Conservation (phyloP, 495 filamentous ascomycete genomes). For the Aspergillus avenaceus region DNA sequence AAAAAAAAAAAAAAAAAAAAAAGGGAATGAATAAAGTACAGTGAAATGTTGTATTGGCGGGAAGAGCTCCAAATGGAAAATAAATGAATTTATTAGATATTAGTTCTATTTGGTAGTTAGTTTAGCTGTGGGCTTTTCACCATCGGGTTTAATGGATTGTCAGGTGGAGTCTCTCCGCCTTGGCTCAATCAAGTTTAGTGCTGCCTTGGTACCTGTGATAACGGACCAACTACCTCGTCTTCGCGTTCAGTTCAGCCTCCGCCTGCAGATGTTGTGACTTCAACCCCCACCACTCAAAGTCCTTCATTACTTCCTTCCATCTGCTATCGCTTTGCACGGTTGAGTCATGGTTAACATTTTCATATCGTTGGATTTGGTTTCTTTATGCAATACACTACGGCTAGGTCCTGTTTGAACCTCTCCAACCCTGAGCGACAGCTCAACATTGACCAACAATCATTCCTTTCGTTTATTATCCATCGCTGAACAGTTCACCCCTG, state of each 20-base stretch:
- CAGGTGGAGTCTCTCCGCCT: constrained; percentile 24
- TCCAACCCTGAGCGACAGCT: constrained; percentile 5
- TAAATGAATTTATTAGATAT: too few relatives aligned
- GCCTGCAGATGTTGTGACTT: not conserved
- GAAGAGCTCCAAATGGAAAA: not conserved
- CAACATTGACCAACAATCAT: constrained; percentile 3
- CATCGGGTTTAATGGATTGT: too few relatives aligned
- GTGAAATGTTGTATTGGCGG: too few relatives aligned
- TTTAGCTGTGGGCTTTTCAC: not conserved
- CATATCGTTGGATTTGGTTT: constrained; percentile 5
- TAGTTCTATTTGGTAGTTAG: too few relatives aligned
- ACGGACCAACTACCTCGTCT: constrained; percentile 12
- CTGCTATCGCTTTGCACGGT: not conserved
- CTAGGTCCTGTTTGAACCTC: constrained; percentile 3
- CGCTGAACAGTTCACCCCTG: not conserved
- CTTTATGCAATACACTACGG: constrained; percentile 1
- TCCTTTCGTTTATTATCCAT: not conserved
- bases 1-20: too few relatives aligned
- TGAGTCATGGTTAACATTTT: constrained; percentile 13
- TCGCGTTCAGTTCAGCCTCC: not conserved
- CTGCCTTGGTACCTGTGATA: constrained; percentile 3
- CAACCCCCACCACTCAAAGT: too few relatives aligned
- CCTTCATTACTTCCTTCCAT: not conserved
- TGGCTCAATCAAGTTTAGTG: constrained; percentile 12
- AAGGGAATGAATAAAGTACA: too few relatives aligned